phyloP scores from a whole-genome alignment of 2,329 filamentous ascomycete genomes.

The Arthrobotrys entomopaga region DNA sequence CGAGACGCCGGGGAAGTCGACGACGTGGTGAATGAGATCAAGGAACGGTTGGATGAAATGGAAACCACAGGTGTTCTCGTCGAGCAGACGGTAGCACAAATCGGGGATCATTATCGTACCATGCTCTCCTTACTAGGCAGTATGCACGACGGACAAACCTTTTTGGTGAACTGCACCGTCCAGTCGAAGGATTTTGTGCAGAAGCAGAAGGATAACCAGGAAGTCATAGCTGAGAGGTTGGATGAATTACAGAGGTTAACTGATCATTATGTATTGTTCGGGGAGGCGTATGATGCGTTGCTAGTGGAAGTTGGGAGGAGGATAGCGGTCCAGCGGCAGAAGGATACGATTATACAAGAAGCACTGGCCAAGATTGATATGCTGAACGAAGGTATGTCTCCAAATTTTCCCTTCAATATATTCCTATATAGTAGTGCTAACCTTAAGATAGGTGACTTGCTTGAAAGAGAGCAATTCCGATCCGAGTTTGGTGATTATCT shows the following conservation, averaged over 20 bases:
- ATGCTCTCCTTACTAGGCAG: slow-evolving; percentile 53
- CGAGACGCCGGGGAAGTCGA: slow-evolving; percentile 75
- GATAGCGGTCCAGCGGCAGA: slow-evolving; percentile 76
- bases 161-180: slow-evolving; percentile 63
- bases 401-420: background rate
- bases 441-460: slow-evolving; percentile 68
- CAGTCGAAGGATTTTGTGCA: slow-evolving; percentile 65
- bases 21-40: slow-evolving; percentile 76
- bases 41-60: slow-evolving; percentile 79
- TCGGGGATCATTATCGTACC: slow-evolving; percentile 55
- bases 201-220: slow-evolving; percentile 78
- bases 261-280: slow-evolving; percentile 87
- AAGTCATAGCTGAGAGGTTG: slow-evolving; percentile 74
- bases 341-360: slow-evolving; percentile 78
- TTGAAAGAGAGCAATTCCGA: slow-evolving; percentile 79
- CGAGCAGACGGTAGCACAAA: slow-evolving; percentile 69
- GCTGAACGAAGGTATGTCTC: slow-evolving; percentile 69
- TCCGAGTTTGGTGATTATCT: slow-evolving; percentile 85
- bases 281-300: slow-evolving; percentile 82
- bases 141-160: slow-evolving; percentile 57
- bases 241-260: slow-evolving; percentile 79
- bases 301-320: slow-evolving; percentile 85
- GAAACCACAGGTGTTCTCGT: slow-evolving; percentile 75
- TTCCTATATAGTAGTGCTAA: background rate
- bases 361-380: slow-evolving; percentile 80